Evolutionary conservation across 2,329 filamentous ascomycete genomes (phyloP), one percentile per base, ranked within the genome.

Genomic region (Stagonosporopsis vannaccii): DNA sequence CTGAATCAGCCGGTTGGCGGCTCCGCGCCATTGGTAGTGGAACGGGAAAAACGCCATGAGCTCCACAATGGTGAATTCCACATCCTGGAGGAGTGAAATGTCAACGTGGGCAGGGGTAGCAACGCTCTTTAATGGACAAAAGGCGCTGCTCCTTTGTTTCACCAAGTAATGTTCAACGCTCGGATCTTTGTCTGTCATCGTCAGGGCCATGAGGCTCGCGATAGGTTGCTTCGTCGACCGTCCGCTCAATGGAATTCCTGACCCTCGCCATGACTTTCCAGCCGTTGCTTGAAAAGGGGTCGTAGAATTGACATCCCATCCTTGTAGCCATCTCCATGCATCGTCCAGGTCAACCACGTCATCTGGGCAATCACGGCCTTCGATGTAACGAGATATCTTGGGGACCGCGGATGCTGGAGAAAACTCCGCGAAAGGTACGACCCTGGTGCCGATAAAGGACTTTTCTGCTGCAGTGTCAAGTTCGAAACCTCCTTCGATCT

Each of bases 1-100:
- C 1, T 50, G 32, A 0, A 40, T 13, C 1, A 65, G 35, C 3
- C 62, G 59, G 8, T 61, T 56, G 1, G 39, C 58, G 2, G 41
- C 60, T 13, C 57, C 43, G 13, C 58, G 42, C 66, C 64, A 68
- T 13, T 55, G 40, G 17, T 57, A 67, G 32, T 68, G 66, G 1
- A 25, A 30, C 0, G 64, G 64, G 12, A 67, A 68, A 19, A 56
- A 68, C 1, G 49, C 28, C 1, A 68, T 19, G 1, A 68, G 43
- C 26, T 67, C 66, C 2, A 55, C 35, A 1, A 68, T 6, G 0
- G 62, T 67, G 9, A 68, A 59, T 11, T 68, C 61, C 0, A 43
- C 41, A 4, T 67, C 62, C 2, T 20, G 32, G 0, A 68, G 47
- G 0, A 67, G 37, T 0, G 62, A 43, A 13, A 68, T 64, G 22